phyloP scores from a whole-genome alignment of 2,329 filamentous ascomycete genomes.

The Curvularia eragrostidis region DNA sequence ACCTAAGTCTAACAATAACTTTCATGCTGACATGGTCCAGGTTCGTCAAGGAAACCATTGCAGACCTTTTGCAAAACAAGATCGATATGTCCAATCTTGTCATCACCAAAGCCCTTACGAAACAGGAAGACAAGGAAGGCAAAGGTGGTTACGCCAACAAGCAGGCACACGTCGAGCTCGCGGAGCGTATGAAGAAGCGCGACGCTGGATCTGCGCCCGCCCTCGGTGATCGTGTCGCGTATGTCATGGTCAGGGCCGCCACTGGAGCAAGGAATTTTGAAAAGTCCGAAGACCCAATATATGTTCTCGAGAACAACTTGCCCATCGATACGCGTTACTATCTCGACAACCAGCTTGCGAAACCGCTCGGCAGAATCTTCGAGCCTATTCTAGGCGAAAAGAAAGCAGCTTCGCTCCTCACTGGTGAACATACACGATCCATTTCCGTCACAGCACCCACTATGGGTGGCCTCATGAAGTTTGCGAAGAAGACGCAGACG shows the following conservation, averaged over 20 bases:
- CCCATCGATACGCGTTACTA: constrained; percentile 99
- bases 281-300: constrained; percentile 95
- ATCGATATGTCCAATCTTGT: constrained; percentile 99
- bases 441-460: constrained; percentile 92
- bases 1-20: constrained; percentile 29
- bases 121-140: constrained; percentile 55
- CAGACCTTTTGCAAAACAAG: constrained; percentile 94
- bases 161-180: constrained; percentile 95
- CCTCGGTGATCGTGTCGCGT: constrained; percentile 94
- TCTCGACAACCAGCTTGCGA: constrained; percentile 96
- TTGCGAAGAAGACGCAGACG: constrained; percentile 95
- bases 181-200: constrained; percentile 95
- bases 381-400: constrained; percentile 96
- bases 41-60: constrained; percentile 95
- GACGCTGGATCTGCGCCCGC: constrained; percentile 92
- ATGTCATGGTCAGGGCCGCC: constrained; percentile 94
- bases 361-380: constrained; percentile 93
- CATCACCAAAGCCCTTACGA: constrained; percentile 95
- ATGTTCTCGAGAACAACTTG: constrained; percentile 94
- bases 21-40: constrained; percentile 58
- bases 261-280: constrained; percentile 94
- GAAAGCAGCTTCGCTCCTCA: constrained; percentile 83
- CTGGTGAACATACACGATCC: constrained; percentile 91
- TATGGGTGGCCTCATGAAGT: constrained; percentile 96
- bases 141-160: constrained; percentile 75